These are phyloP conservation scores for Fagopyrum tataricum DNA, from an alignment of 148 eudicot species.

Conservation along the genomic window DNA sequence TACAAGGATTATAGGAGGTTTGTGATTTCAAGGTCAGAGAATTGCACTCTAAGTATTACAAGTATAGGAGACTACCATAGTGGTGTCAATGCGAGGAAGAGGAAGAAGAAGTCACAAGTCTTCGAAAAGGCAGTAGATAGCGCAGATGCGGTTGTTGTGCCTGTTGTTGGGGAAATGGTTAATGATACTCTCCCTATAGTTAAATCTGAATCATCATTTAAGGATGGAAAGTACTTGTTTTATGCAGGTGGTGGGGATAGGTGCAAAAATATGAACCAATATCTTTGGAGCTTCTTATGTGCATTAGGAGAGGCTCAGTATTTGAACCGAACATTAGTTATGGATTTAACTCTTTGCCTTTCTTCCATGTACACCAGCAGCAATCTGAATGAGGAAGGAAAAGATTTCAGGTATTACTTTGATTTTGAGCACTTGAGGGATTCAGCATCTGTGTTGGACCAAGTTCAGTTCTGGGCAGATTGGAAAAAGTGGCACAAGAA, in stretches of 20 bases:
- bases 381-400: slow-evolving; percentile 72
- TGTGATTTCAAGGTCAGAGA: slow-evolving; percentile 42
- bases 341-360: slow-evolving; percentile 77
- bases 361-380: slow-evolving; percentile 62
- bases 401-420: slow-evolving; percentile 88
- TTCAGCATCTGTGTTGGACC: slow-evolving; percentile 75
- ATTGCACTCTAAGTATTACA: slow-evolving; percentile 60
- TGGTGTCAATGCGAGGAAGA: slow-evolving; percentile 83
- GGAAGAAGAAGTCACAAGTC: slow-evolving; percentile 45
- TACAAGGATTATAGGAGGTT: slow-evolving; percentile 84
- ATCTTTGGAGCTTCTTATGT: slow-evolving; percentile 90
- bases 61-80: slow-evolving; percentile 80
- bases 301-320: slow-evolving; percentile 96
- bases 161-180: slow-evolving; percentile 62
- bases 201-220: slow-evolving; percentile 64
- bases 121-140: slow-evolving; percentile 39
- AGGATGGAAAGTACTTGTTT: slow-evolving; percentile 55
- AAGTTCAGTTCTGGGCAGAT: slow-evolving; percentile 67
- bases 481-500: slow-evolving; percentile 78
- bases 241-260: slow-evolving; percentile 82
- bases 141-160: slow-evolving; percentile 26
- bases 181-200: slow-evolving; percentile 82
- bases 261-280: slow-evolving; percentile 94
- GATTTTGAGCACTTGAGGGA: slow-evolving; percentile 95
- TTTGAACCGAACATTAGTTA: slow-evolving; percentile 80